These are phyloP conservation scores for Selenicereus undatus DNA, from an alignment of 148 eudicot genomes.

Conservation along the genomic window DNA sequence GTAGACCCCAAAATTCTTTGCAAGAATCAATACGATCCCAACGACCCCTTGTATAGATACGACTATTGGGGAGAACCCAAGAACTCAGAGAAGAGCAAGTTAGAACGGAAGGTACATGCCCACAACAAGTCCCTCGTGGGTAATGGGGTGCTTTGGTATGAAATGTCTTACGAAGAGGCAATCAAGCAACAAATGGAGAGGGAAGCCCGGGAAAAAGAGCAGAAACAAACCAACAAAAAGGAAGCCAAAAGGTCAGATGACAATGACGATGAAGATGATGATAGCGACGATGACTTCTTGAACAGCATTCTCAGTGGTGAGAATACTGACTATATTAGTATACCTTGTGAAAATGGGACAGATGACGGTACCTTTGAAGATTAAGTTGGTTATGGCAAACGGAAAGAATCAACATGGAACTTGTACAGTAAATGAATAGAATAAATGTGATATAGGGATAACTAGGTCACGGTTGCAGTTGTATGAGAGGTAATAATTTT, in stretches of 20 bases:
- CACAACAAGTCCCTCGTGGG: conserved; percentile 88
- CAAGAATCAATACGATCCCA: conserved; percentile 76
- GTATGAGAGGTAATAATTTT: background rate
- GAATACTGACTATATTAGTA: conserved; percentile 24
- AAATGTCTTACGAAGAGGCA: conserved; percentile 83
- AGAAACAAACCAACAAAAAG: conserved; percentile 20
- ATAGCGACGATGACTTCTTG: conserved; percentile 59
- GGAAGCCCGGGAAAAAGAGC: conserved; percentile 42
- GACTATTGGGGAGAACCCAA: conserved; percentile 99
- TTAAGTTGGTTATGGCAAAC: conserved; percentile 23
- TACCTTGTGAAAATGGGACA: conserved; percentile 72
- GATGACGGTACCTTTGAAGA: conserved; percentile 75
- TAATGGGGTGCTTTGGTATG: conserved; percentile 73
- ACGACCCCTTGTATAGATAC: conserved; percentile 66
- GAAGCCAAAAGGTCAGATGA: conserved; percentile 22
- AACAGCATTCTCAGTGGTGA: conserved; percentile 65
- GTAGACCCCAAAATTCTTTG: conserved; percentile 66
- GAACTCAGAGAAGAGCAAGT: conserved; percentile 87
- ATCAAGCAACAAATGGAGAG: conserved; percentile 51
- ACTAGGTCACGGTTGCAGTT: too few species aligned
- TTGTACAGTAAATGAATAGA: conserved; percentile 22
- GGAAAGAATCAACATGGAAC: background rate
- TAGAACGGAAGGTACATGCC: conserved; percentile 61
- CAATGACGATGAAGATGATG: conserved; percentile 53
- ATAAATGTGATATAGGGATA: conserved; percentile 9